phyloP scores from a whole-genome alignment of 2,329 filamentous ascomycete species.

The Beauveria scarabaeidicola region DNA sequence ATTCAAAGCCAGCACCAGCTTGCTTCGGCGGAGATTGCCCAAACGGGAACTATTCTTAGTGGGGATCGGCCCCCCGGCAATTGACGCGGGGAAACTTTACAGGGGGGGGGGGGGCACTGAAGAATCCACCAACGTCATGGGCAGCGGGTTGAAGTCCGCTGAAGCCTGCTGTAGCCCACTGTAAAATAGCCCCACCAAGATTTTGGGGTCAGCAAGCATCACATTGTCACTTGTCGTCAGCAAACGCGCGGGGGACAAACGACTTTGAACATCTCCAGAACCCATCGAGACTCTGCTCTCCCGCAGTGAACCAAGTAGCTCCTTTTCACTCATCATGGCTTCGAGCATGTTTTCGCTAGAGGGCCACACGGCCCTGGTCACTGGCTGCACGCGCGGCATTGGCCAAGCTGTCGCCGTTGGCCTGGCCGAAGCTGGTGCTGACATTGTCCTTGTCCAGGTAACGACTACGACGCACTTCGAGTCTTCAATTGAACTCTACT shows the following conservation, averaged over 20 bases:
- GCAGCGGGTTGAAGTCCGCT: neutral
- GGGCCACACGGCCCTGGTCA: slow-evolving; percentile 49
- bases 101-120: neutral
- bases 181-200: neutral
- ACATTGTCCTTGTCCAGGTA: slow-evolving; percentile 48
- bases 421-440: slow-evolving; percentile 50
- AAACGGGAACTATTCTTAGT: neutral
- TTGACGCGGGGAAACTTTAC: slow-evolving; percentile 5
- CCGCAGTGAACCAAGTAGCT: neutral
- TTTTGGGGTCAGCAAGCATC: neutral
- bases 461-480: neutral
- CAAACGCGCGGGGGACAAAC: neutral
- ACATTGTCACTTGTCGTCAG: neutral
- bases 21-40: slow-evolving; percentile 4
- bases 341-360: slow-evolving; percentile 43
- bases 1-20: neutral
- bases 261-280: neutral
- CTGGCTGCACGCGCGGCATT: slow-evolving; percentile 50
- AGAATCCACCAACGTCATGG: neutral
- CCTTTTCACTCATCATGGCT: slow-evolving; percentile 21
- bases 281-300: too few species aligned
- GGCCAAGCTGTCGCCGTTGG: slow-evolving; percentile 48
- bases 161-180: neutral
- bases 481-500: neutral
- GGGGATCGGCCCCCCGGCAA: neutral